Evolutionary conservation across 164 flowering plant species (phyloP).

Genomic region (Houttuynia cordata): DNA sequence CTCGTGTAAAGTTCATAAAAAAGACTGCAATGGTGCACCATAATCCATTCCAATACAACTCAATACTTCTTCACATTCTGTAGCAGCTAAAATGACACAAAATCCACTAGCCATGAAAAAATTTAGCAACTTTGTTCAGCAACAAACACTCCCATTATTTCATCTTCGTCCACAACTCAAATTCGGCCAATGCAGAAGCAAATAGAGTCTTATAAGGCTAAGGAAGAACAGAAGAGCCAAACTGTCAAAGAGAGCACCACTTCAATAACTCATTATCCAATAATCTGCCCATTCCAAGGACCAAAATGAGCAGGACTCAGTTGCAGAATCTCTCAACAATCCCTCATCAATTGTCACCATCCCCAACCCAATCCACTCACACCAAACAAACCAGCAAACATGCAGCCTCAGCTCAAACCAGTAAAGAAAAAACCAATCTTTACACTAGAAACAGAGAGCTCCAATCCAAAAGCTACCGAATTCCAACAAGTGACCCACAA

Average conservation of each 20-base stretch:
- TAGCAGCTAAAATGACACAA: too few species aligned
- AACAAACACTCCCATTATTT: too few species aligned
- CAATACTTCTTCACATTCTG: background rate
- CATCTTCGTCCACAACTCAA: background rate
- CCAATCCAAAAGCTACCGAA: background rate
- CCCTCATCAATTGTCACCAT: background rate
- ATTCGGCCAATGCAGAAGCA: background rate
- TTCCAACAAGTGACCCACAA: background rate
- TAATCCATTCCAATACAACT: too few species aligned
- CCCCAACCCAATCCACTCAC: background rate
- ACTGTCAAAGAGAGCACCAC: too few species aligned
- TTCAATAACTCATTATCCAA: too few species aligned
- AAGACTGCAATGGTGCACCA: background rate
- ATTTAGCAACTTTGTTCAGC: too few species aligned
- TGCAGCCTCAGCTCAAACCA: too few species aligned
- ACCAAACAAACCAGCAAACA: background rate
- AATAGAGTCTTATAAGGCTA: background rate
- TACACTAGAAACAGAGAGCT: background rate
- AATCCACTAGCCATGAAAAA: too few species aligned
- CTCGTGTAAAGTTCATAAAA: background rate
- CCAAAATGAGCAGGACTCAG: too few species aligned
- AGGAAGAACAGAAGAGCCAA: background rate
- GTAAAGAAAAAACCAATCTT: background rate
- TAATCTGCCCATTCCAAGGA: background rate
- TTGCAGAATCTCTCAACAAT: too few species aligned